These are phyloP conservation scores for Botrytis tulipae DNA, from an alignment of 2,329 filamentous ascomycete genomes.

Conservation along the genomic window DNA sequence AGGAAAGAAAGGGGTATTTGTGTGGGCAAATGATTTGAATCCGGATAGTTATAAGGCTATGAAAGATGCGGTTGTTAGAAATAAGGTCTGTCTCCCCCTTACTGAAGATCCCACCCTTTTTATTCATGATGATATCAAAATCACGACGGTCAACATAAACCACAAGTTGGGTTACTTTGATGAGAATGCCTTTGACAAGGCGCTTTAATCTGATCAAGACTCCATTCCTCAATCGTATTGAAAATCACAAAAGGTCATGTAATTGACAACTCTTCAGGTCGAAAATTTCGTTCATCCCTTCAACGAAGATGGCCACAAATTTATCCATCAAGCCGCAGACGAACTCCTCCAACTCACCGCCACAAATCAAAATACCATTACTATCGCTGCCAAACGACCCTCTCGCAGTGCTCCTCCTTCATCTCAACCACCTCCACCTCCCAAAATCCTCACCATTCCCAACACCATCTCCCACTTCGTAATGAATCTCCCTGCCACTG, in stretches of 20 bases:
- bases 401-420: conserved; percentile 30
- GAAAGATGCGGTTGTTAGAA: conserved; percentile 65
- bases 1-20: conserved; percentile 84
- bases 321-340: conserved; percentile 71
- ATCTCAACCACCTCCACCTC: conserved; percentile 39
- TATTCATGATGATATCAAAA: conserved; percentile 27
- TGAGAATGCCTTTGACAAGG: conserved; percentile 27
- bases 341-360: conserved; percentile 51
- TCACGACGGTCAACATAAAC: conserved; percentile 31
- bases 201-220: conserved; percentile 25
- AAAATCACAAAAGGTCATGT: conserved; percentile 10
- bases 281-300: conserved; percentile 70
- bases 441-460: conserved; percentile 57
- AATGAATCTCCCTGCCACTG: conserved; percentile 94
- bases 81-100: conserved; percentile 61
- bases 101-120: neutral
- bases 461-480: conserved; percentile 86
- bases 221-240: neutral
- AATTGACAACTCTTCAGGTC: conserved; percentile 45
- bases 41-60: conserved; percentile 80
- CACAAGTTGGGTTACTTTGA: conserved; percentile 24
- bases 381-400: conserved; percentile 46
- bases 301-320: conserved; percentile 77
- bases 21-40: conserved; percentile 97
- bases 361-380: conserved; percentile 52